A percentile compares a stretch with the other conserved stretches of the same genome.
Conservation (phyloP, 164 flowering plant species). For the Sextonia rubra region DNA sequence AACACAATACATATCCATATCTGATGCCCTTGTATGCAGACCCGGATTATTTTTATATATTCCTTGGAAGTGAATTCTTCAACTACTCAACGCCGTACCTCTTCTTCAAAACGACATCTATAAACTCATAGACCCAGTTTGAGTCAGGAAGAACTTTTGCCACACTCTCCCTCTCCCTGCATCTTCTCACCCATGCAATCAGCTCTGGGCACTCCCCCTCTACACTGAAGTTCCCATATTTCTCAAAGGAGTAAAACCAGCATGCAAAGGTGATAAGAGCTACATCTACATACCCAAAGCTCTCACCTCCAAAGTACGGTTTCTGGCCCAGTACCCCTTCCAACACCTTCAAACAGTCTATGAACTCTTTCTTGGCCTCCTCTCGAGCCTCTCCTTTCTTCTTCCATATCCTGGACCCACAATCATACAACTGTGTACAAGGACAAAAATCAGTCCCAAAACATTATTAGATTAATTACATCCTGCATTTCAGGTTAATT, state of each 20-base stretch:
- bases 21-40: background rate
- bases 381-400: background rate
- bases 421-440: background rate
- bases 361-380: background rate
- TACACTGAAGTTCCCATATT: background rate
- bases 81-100: background rate
- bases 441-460: background rate
- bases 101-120: background rate
- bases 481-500: background rate
- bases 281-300: background rate
- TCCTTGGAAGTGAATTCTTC: no score
- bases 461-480: background rate
- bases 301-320: background rate
- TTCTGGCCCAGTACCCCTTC: background rate
- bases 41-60: background rate
- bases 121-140: background rate
- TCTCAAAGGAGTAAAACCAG: background rate
- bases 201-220: constrained; percentile 5
- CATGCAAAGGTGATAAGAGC: background rate
- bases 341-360: background rate
- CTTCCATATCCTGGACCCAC: background rate
- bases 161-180: constrained; percentile 2
- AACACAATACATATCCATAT: background rate
- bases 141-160: background rate
- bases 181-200: constrained; percentile 1